Conservation (phyloP, 2,329 filamentous ascomycete genomes). For the Conoideocrella luteorostrata region DNA sequence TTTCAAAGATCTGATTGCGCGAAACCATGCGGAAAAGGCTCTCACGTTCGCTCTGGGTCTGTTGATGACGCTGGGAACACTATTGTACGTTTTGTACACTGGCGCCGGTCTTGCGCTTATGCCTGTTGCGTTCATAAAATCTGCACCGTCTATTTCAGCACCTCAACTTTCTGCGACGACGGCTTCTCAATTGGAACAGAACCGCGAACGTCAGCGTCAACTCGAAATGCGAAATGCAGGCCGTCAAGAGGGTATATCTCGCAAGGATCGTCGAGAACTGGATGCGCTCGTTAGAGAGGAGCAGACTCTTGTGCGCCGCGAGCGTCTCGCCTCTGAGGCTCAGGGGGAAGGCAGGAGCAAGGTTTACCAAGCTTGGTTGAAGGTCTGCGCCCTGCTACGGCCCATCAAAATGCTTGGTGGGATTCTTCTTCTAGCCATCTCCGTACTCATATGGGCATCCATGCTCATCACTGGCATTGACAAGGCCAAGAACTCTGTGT, state of each 20-base stretch:
- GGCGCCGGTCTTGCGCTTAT: conserved; percentile 82
- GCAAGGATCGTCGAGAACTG: conserved; percentile 83
- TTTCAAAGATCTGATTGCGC: conserved; percentile 73
- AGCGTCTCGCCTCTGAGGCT: conserved; percentile 78
- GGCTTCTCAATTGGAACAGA: conserved; percentile 73
- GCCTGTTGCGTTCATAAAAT: conserved; percentile 87
- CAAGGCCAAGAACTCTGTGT: conserved; percentile 92
- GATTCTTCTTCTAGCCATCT: conserved; percentile 66
- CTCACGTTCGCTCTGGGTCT: conserved; percentile 84
- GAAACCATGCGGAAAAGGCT: conserved; percentile 84
- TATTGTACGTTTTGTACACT: conserved; percentile 85
- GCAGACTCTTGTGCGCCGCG: conserved; percentile 81
- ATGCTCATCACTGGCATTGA: conserved; percentile 96
- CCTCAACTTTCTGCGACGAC: conserved; percentile 73
- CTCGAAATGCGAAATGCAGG: conserved; percentile 80
- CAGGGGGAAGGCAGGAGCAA: conserved; percentile 69
- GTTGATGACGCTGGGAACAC: conserved; percentile 78
- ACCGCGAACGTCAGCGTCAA: conserved; percentile 86
- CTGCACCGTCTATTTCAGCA: conserved; percentile 77
- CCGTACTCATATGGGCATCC: conserved; percentile 74
- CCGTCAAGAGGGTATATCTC: conserved; percentile 64
- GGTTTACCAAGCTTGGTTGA: conserved; percentile 71
- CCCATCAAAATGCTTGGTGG: conserved; percentile 86
- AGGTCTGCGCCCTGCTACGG: conserved; percentile 72
- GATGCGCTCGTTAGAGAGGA: conserved; percentile 86